phyloP scores from a whole-genome alignment of 2,329 filamentous ascomycete species.

The Fusarium denticulatum region DNA sequence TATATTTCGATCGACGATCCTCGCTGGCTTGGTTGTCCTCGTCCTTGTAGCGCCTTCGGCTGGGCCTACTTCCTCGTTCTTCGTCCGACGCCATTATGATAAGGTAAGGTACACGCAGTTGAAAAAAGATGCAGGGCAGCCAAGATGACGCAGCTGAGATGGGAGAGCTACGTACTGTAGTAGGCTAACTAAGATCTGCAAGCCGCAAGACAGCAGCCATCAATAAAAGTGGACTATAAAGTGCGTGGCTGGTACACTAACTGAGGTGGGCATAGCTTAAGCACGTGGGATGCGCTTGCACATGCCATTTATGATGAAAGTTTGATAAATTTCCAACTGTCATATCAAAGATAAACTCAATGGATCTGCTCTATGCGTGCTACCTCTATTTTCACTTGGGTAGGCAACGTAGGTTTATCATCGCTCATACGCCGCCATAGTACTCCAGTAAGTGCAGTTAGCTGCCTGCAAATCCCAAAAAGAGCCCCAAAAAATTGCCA shows the following conservation, averaged over 20 bases:
- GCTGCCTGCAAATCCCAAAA: slow-evolving; percentile 9
- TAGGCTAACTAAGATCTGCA: background rate
- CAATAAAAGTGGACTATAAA: slow-evolving; percentile 11
- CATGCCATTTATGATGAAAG: slow-evolving; percentile 18
- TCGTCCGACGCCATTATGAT: slow-evolving; percentile 43
- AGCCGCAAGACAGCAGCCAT: slow-evolving; percentile 20
- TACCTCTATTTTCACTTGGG: background rate
- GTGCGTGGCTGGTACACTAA: slow-evolving; percentile 16
- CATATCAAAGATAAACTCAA: slow-evolving; percentile 27
- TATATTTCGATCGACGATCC: slow-evolving; percentile 37
- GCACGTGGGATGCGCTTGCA: slow-evolving; percentile 23
- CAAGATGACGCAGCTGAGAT: slow-evolving; percentile 24
- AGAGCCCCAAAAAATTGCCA: slow-evolving; percentile 2
- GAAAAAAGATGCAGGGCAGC: background rate
- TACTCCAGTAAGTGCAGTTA: slow-evolving; percentile 29
- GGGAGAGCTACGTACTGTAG: background rate
- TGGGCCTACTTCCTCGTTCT: slow-evolving; percentile 30
- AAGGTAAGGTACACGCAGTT: background rate
- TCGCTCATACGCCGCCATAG: slow-evolving; percentile 24
- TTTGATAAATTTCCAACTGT: slow-evolving; percentile 29
- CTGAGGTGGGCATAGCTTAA: background rate
- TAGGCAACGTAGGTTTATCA: background rate
- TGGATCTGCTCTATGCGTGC: slow-evolving; percentile 23
- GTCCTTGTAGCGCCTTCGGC: slow-evolving; percentile 33
- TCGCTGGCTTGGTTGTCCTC: slow-evolving; percentile 29